These are phyloP conservation scores for Singerocomus inundabilis DNA, from an alignment of 1,284 basidiomycete genomes.

Conservation along the genomic window DNA sequence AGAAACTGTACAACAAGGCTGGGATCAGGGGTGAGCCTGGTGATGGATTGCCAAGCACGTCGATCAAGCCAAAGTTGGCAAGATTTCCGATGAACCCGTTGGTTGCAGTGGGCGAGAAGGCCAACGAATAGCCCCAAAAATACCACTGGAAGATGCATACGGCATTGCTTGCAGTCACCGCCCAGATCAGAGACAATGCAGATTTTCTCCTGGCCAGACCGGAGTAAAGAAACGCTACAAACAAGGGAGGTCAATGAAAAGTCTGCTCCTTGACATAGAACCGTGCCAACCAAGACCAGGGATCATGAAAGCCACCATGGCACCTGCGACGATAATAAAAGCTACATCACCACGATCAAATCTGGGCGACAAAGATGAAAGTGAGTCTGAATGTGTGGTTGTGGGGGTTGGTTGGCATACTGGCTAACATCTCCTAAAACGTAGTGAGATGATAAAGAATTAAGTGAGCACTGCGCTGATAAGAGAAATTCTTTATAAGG, in stretches of 20 bases:
- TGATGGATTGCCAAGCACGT: conserved; percentile 76
- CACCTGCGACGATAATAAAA: conserved; percentile 77
- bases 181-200: conserved; percentile 69
- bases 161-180: conserved; percentile 67
- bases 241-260: conserved; percentile 6
- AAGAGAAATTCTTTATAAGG: conserved; percentile 1
- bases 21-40: conserved; percentile 74
- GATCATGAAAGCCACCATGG: conserved; percentile 81
- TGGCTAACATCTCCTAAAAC: conserved; percentile 26
- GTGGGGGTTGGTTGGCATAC: conserved; percentile 19
- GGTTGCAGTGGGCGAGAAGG: conserved; percentile 74
- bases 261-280: conserved; percentile 4
- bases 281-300: conserved; percentile 60
- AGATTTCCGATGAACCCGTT: conserved; percentile 83
- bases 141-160: conserved; percentile 90
- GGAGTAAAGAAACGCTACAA: conserved; percentile 79
- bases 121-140: conserved; percentile 83
- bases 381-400: conserved; percentile 4
- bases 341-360: conserved; percentile 73
- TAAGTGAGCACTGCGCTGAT: conserved; percentile 9
- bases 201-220: conserved; percentile 79
- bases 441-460: conserved; percentile 5
- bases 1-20: conserved; percentile 78
- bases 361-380: conserved; percentile 26
- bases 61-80: conserved; percentile 63